Evolutionary conservation across 108 stramenopile genomes (phyloP), one percentile per base, ranked within the genome.

Genomic region (Skeletonema menzelii): DNA sequence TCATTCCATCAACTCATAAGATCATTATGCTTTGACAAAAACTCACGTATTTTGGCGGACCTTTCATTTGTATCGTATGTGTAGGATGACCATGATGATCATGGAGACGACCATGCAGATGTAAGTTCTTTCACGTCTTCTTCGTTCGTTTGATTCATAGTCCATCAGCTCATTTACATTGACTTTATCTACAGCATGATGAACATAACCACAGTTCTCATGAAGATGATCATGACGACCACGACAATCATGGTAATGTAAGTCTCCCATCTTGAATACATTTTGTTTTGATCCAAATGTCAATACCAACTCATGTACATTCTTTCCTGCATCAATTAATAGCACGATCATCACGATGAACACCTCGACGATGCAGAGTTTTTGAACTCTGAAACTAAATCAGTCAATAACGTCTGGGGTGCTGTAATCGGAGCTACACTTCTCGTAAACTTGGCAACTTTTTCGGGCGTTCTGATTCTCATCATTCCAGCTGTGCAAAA

Each of bases 371-470:
- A 20, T 22, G 20, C 47, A 49, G 47, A 49, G 47, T 22, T 20
- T 5, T 8, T 20, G 20, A 22, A 1, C 47, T 15, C 47, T 3
- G 47, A 19, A 49, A 49, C 20, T 6, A 22, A 49, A 49, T 2
- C 47, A 49, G 47, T 49, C 2, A 22, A 22, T 8, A 87, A 84
- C 32, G 83, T 85, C 6, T 88, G 91, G 86, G 85, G 85, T 1
- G 47, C 59, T n/a, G 81, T 83, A 11, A 71, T 86, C 10, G 46
- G 59, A 8, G 79, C 82, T n/a, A 67, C 82, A 3, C 67, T 89
- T 17, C 14, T 86, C 3, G 80, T 89, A 26, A 85, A 89, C 64
- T 42, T 87, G 2, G 77, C 79, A 8, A 84, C 87, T 8, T 62
- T 88, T 19, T 38, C 61, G 5, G 92, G 86, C 17, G 63, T 88